A percentile compares a stretch with the other conserved stretches of the same genome.
Conservation (phyloP, 2,329 filamentous ascomycete genomes). For the Talaromyces verruculosus region DNA sequence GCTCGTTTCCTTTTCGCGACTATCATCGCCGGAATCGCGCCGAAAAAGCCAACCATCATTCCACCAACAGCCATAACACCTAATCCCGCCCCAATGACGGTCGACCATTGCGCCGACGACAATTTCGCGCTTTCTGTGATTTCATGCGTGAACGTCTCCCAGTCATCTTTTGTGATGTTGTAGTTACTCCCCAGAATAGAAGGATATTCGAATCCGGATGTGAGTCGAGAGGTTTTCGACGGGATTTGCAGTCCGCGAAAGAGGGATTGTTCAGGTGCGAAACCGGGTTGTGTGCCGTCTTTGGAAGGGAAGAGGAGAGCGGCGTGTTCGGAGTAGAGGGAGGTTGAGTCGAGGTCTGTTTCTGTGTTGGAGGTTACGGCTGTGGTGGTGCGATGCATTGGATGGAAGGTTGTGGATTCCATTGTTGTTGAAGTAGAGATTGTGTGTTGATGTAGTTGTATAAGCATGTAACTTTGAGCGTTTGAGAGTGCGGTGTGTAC, state of each 20-base stretch:
- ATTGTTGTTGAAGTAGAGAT: background rate
- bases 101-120: constrained; percentile 33
- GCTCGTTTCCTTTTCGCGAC: constrained; percentile 26
- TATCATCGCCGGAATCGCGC: constrained; percentile 31
- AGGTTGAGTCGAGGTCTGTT: constrained; percentile 11
- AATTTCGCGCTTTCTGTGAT: constrained; percentile 31
- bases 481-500: background rate
- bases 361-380: background rate
- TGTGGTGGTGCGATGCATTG: background rate
- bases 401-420: background rate
- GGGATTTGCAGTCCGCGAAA: constrained; percentile 34
- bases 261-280: constrained; percentile 25
- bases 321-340: constrained; percentile 17
- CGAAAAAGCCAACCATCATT: constrained; percentile 33
- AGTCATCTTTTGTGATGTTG: constrained; percentile 27
- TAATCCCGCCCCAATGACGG: constrained; percentile 31
- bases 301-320: constrained; percentile 24
- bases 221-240: constrained; percentile 27
- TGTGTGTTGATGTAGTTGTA: background rate
- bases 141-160: constrained; percentile 31
- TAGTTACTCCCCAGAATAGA: constrained; percentile 26
- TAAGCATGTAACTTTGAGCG: background rate
- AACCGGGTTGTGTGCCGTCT: constrained; percentile 24
- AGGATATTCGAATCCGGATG: constrained; percentile 36
- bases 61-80: constrained; percentile 33